Base-by-base conservation (phyloP, 352 stramenopile species). In the Phytophthora sansomeana region DNA sequence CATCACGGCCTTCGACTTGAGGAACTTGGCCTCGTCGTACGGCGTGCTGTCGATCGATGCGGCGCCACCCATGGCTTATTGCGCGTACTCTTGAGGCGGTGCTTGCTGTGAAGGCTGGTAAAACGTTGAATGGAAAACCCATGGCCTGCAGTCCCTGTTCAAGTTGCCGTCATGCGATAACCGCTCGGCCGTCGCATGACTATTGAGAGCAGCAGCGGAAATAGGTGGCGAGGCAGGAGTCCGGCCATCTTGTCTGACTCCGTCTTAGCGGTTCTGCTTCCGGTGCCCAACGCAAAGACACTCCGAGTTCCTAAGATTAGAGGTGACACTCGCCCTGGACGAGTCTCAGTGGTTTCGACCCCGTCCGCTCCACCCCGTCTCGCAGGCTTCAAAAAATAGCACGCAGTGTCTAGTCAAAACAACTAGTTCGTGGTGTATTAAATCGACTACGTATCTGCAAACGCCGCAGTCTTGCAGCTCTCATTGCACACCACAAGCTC, bases 1-100 rank as follows among this genome's bases (percentile, higher is more conserved):
- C 81, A 92, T 90, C 49, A 92, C 67, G 9, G 50, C 68, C 69
- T 89, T 90, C 26, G 83, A 90, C 69, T 92, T 46, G 39, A 83
- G 72, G 74, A 90, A 92, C 72, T 92, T 90, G 64, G 30, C 43
- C 21, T 83, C 58, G 41, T 92, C 79, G 59, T 87, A 92, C 51
- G 70, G 65, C 16, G 83, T 77, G 55, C 73, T 73, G 66, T 90
- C 77, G 52, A 92, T 87, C 16, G 81, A 89, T 41, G 52, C 51
- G 26, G 66, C 77, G 13, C 70, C 74, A 58, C 83, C 83, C 81
- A 90, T 92, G 13, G 28, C 61, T 24, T 30, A 6, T 7, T n/a
- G 8, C 1, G n/a, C 11, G n/a, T 14, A 28, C 16, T 51, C 24
- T 51, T 57, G 28, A 49, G 36, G 38, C 11, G 58, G 14, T 35